phyloP scores from a whole-genome alignment of 768 basidiomycete species.

The Suillus tomentosus region DNA sequence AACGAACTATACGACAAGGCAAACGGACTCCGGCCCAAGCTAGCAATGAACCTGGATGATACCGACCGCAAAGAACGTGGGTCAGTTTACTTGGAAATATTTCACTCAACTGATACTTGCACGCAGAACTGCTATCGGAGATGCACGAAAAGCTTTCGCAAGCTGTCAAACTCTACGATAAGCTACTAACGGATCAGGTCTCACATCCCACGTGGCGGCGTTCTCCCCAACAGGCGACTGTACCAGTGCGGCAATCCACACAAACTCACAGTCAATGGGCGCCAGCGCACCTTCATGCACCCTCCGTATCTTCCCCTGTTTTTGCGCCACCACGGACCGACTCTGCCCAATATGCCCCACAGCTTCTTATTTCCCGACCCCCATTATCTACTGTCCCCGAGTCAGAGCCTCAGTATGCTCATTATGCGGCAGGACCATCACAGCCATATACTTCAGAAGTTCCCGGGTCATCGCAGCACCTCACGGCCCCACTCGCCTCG shows the following conservation, averaged over 20 bases:
- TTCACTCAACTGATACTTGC: conserved; percentile 1
- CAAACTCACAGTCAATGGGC: conserved; percentile 35
- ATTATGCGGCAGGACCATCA: conserved; percentile 15
- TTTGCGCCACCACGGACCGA: conserved; percentile 25
- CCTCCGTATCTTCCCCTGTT: conserved; percentile 20
- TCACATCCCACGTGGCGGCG: conserved; percentile 67
- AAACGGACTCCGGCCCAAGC: conserved; percentile 72
- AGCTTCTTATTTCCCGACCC: conserved; percentile 25
- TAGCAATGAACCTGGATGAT: conserved; percentile 84
- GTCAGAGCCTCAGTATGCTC: conserved; percentile 30
- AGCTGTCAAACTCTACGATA: conserved; percentile 90
- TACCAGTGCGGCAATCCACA: conserved; percentile 4
- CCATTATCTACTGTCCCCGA: conserved; percentile 30
- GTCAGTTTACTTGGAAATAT: conserved; percentile 27
- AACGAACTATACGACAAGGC: conserved; percentile 86
- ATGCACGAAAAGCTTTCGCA: conserved; percentile 95
- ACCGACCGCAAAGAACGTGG: conserved; percentile 82
- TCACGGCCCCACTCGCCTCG: conserved; percentile 18
- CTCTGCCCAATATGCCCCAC: conserved; percentile 20
- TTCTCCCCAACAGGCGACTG: conserved; percentile 20
- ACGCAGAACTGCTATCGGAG: conserved; percentile 78
- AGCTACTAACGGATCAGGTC: conserved; percentile 82
- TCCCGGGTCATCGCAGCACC: conserved; percentile 9
- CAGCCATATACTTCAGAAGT: conserved; percentile 9
- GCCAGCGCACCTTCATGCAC: conserved; percentile 22